Evolutionary conservation across 108 stramenopile genomes (phyloP).

Genomic region (Skeletonema marinoi): DNA sequence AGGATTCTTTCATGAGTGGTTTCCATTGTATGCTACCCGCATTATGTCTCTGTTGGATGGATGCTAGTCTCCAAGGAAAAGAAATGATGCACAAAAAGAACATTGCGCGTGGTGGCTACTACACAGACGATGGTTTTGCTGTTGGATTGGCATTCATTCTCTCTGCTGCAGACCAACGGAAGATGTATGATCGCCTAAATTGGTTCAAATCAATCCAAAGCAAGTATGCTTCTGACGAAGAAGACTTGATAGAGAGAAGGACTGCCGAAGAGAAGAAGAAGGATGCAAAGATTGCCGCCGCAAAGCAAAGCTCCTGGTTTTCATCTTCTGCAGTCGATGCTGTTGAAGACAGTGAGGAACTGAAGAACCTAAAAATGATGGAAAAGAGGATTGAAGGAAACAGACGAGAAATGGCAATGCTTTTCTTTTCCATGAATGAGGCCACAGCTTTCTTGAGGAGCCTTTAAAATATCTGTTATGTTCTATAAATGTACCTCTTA

Average conservation of each 20-base stretch:
- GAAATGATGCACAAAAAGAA: slow-evolving; percentile 69
- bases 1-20: slow-evolving; percentile 43
- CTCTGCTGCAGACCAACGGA: slow-evolving; percentile 46
- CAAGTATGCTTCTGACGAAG: slow-evolving; percentile 53
- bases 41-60: slow-evolving; percentile 59
- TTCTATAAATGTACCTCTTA: background rate
- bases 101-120: slow-evolving; percentile 61
- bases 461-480: background rate
- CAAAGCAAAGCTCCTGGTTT: slow-evolving; percentile 42
- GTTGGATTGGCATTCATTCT: slow-evolving; percentile 67
- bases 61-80: slow-evolving; percentile 52
- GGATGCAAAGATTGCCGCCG: slow-evolving; percentile 46
- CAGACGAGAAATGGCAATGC: slow-evolving; percentile 56
- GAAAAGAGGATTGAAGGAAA: slow-evolving; percentile 53
- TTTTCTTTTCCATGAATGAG: slow-evolving; percentile 54
- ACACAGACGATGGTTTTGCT: slow-evolving; percentile 79
- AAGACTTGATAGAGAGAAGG: slow-evolving; percentile 41
- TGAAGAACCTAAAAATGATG: slow-evolving; percentile 42
- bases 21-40: slow-evolving; percentile 63
- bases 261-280: slow-evolving; percentile 35
- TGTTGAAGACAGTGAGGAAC: slow-evolving; percentile 46
- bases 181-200: slow-evolving; percentile 53
- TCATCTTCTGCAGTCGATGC: slow-evolving; percentile 30
- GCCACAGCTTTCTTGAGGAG: slow-evolving; percentile 51
- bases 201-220: slow-evolving; percentile 61